Percentiles rank a stretch among this genome's conserved stretches.
These are phyloP conservation scores for Tetracladium marchalianum DNA, from an alignment of 495 filamentous ascomycete genomes.

Conservation along the genomic window DNA sequence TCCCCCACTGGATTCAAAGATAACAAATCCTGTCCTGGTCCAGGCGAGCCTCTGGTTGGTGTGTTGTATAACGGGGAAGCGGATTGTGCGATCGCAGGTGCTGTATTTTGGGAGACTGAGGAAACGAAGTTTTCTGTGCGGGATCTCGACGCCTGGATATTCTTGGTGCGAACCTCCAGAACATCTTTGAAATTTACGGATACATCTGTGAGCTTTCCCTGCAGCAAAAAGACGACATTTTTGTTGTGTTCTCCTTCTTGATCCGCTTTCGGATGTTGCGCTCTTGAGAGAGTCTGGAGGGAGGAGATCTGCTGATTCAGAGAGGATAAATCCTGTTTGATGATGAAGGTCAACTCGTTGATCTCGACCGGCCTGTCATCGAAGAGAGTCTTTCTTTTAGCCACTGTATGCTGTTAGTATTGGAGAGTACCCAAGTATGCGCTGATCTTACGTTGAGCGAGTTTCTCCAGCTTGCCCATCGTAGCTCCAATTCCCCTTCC, in stretches of 20 bases:
- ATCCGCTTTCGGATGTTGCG: constrained; percentile 67
- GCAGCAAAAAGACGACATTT: constrained; percentile 86
- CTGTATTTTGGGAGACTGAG: constrained; percentile 64
- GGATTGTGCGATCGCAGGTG: constrained; percentile 47
- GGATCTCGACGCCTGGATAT: constrained; percentile 88
- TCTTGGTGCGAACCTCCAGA: constrained; percentile 92
- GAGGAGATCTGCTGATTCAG: constrained; percentile 79
- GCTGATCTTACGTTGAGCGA: constrained; percentile 62
- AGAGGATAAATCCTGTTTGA: constrained; percentile 91
- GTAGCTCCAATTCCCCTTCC: constrained; percentile 83
- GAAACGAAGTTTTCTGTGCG: constrained; percentile 95
- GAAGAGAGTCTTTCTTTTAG: constrained; percentile 92
- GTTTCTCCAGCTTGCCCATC: constrained; percentile 85
- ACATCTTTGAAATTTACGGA: constrained; percentile 95
- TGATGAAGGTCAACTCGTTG: constrained; percentile 88
- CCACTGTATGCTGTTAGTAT: constrained; percentile 44
- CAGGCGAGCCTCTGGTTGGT: constrained; percentile 50
- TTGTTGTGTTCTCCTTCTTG: constrained; percentile 97
- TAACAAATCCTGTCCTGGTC: constrained; percentile 59
- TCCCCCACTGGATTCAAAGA: constrained; percentile 81
- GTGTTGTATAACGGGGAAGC: constrained; percentile 82
- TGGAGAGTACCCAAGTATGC: background rate
- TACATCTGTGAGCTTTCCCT: constrained; percentile 92
- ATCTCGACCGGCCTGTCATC: constrained; percentile 96
- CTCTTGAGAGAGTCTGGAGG: constrained; percentile 60